These are phyloP conservation scores for Venturia carpophila DNA, from an alignment of 2,329 filamentous ascomycete species.

Conservation along the genomic window DNA sequence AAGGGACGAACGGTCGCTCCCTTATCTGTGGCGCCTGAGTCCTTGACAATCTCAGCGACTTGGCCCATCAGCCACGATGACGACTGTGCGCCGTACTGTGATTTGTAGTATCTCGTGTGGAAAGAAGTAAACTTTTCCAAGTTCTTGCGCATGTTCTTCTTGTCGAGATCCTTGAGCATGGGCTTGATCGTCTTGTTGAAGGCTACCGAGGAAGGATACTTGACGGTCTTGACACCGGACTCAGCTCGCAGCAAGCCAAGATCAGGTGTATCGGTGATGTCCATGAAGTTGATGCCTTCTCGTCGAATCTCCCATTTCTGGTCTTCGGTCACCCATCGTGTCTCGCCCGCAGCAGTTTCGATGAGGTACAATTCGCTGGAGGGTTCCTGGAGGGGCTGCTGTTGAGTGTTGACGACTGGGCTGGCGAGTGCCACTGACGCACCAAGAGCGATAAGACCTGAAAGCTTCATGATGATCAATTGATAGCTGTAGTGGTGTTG, in stretches of 20 bases:
- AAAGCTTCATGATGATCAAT: conserved; percentile 6
- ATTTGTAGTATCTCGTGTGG: conserved; percentile 77
- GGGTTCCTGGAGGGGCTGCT: conserved; percentile 11
- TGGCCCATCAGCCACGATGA: conserved; percentile 78
- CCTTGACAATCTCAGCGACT: conserved; percentile 62
- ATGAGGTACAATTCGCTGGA: conserved; percentile 58
- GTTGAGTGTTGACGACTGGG: neutral
- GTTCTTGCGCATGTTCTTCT: conserved; percentile 67
- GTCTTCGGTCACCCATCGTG: conserved; percentile 81
- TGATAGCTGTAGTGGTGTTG: neutral
- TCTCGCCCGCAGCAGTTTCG: conserved; percentile 76
- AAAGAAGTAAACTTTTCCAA: conserved; percentile 72
- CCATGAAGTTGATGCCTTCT: conserved; percentile 80
- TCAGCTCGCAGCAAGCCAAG: conserved; percentile 44
- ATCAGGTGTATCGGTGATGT: conserved; percentile 71
- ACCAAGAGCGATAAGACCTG: conserved; percentile 3
- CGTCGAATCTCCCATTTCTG: conserved; percentile 88
- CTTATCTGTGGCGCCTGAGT: conserved; percentile 59
- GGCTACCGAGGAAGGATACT: conserved; percentile 59
- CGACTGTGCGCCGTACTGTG: conserved; percentile 69
- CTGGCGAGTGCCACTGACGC: neutral
- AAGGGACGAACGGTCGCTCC: conserved; percentile 67
- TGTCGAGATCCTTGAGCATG: conserved; percentile 61
- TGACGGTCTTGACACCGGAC: conserved; percentile 37
- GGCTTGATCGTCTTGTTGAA: conserved; percentile 59